These are phyloP conservation scores for Chenopodium formosanum DNA, from an alignment of 148 eudicot species.

Conservation along the genomic window DNA sequence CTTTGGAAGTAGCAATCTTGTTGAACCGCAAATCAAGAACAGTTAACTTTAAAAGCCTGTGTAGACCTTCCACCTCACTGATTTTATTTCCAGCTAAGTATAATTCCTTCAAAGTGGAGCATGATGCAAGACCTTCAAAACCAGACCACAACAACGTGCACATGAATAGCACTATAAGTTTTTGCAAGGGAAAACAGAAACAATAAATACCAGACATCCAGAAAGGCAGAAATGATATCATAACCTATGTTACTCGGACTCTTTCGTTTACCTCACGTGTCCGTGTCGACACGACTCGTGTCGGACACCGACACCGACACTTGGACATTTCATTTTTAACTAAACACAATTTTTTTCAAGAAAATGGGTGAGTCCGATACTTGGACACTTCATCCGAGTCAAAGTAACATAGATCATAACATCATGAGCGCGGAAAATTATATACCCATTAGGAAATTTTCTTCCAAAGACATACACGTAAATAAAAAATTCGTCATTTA, in stretches of 20 bases:
- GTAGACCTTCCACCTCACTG: slow-evolving; percentile 97
- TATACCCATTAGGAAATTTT: too few species aligned
- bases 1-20: slow-evolving; percentile 83
- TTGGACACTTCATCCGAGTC: too few species aligned
- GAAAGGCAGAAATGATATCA: not conserved
- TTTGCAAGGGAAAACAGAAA: not conserved
- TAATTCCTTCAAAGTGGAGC: slow-evolving; percentile 79
- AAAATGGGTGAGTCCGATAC: too few species aligned
- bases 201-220: not conserved
- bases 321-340: too few species aligned
- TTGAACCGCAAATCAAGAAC: slow-evolving; percentile 89
- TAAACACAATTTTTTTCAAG: too few species aligned
- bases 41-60: slow-evolving; percentile 79
- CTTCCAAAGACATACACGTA: too few species aligned
- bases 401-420: too few species aligned
- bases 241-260: too few species aligned
- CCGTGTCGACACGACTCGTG: too few species aligned
- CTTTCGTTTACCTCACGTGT: too few species aligned
- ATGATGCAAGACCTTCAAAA: slow-evolving; percentile 75
- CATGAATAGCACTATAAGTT: not conserved
- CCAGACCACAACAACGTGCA: not conserved
- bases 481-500: not conserved
- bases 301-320: too few species aligned
- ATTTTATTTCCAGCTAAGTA: slow-evolving; percentile 95
- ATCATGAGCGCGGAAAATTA: not conserved